phyloP scores from a whole-genome alignment of 2,329 filamentous ascomycete genomes.

The Neonectria ditissima region DNA sequence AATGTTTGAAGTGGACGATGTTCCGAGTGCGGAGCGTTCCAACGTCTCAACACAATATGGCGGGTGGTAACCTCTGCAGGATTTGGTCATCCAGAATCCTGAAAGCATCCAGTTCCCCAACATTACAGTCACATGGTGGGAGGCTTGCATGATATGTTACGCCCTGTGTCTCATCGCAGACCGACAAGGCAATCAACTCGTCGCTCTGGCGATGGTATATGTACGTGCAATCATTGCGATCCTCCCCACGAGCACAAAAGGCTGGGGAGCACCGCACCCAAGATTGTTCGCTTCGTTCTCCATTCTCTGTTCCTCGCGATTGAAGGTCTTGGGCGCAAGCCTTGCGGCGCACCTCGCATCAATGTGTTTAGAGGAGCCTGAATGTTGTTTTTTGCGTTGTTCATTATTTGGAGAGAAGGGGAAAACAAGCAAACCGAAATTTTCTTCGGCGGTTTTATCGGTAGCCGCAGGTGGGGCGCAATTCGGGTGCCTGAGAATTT shows the following conservation, averaged over 20 bases:
- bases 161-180: neutral
- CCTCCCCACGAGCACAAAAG: constrained; percentile 59
- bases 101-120: neutral
- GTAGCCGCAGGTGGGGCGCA: constrained; percentile 36
- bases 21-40: too few relatives aligned
- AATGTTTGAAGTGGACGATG: too few relatives aligned
- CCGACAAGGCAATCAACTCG: neutral
- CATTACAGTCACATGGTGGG: constrained; percentile 22
- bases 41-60: too few relatives aligned
- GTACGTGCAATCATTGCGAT: constrained; percentile 72
- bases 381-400: constrained; percentile 63
- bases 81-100: neutral
- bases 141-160: too few relatives aligned
- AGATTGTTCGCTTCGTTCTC: constrained; percentile 68
- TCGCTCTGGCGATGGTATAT: constrained; percentile 46
- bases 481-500: constrained; percentile 17
- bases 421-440: constrained; percentile 26
- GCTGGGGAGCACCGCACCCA: constrained; percentile 68
- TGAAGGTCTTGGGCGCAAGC: constrained; percentile 60
- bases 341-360: constrained; percentile 60
- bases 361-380: constrained; percentile 53
- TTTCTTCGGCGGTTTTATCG: constrained; percentile 38
- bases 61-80: neutral
- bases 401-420: constrained; percentile 51
- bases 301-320: constrained; percentile 63